Percentiles rank a stretch among this genome's conserved stretches.
Evolutionary conservation across 2,329 filamentous ascomycete species (phyloP).

Genomic region (Colletotrichum simmondsii): DNA sequence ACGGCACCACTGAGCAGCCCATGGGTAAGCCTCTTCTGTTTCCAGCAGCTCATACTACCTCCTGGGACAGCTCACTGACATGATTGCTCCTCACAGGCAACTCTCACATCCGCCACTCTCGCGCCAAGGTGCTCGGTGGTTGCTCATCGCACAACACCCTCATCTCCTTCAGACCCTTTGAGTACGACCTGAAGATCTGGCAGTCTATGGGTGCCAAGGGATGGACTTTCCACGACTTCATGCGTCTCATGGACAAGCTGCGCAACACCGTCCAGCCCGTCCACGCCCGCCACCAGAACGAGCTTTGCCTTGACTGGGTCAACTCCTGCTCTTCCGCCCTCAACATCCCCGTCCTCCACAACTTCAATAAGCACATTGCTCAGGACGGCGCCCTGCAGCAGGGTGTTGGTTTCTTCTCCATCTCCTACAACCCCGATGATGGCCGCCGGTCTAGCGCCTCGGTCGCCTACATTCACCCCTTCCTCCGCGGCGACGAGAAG

Average conservation of each 20-base stretch:
- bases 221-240: slow-evolving; percentile 89
- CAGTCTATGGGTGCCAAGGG: slow-evolving; percentile 83
- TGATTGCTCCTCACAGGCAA: slow-evolving; percentile 67
- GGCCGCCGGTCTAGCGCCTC: slow-evolving; percentile 86
- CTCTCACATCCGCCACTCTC: slow-evolving; percentile 90
- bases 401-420: slow-evolving; percentile 89
- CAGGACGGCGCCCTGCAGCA: slow-evolving; percentile 77
- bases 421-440: slow-evolving; percentile 91
- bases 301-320: slow-evolving; percentile 93
- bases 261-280: slow-evolving; percentile 93
- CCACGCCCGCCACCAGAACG: slow-evolving; percentile 85
- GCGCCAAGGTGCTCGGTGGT: slow-evolving; percentile 90
- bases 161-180: slow-evolving; percentile 91
- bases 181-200: slow-evolving; percentile 89
- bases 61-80: neutral
- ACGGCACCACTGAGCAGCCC: slow-evolving; percentile 88
- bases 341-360: slow-evolving; percentile 81
- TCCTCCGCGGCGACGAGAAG: slow-evolving; percentile 84
- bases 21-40: slow-evolving; percentile 61
- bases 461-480: slow-evolving; percentile 93
- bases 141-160: slow-evolving; percentile 95
- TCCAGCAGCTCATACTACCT: neutral
- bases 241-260: slow-evolving; percentile 82
- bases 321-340: slow-evolving; percentile 81
- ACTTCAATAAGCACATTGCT: slow-evolving; percentile 89